phyloP scores from a whole-genome alignment of 371 early-diverging fungal genomes.

The Mycotypha africana region DNA sequence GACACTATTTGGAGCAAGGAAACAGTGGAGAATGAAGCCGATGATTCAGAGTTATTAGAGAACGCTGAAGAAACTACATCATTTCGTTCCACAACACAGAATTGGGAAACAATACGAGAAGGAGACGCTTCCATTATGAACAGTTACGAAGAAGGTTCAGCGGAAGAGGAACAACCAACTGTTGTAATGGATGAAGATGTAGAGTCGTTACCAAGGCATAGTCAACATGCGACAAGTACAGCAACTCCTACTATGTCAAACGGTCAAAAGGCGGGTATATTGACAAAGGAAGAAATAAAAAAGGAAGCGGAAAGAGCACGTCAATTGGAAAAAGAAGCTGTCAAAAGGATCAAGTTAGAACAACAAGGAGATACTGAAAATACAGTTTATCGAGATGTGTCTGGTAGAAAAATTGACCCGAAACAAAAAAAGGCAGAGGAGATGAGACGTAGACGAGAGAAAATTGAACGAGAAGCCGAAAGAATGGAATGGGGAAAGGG shows the following conservation, averaged over 20 bases:
- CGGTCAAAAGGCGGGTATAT: slow-evolving; percentile 52
- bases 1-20: slow-evolving; percentile 14
- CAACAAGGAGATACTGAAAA: slow-evolving; percentile 56
- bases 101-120: slow-evolving; percentile 47
- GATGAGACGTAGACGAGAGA: slow-evolving; percentile 45
- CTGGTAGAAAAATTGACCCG: slow-evolving; percentile 68
- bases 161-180: slow-evolving; percentile 43
- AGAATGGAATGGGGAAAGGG: slow-evolving; percentile 79
- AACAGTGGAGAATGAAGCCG: neutral
- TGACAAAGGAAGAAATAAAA: slow-evolving; percentile 44
- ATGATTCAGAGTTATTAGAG: neutral
- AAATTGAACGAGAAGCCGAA: slow-evolving; percentile 60
- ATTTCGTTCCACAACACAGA: slow-evolving; percentile 32
- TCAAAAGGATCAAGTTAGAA: slow-evolving; percentile 26
- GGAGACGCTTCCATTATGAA: slow-evolving; percentile 33
- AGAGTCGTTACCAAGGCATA: neutral
- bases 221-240: too few species aligned
- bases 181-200: slow-evolving; percentile 31
- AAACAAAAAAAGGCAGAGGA: slow-evolving; percentile 60
- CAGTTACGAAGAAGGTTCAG: slow-evolving; percentile 16
- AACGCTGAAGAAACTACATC: slow-evolving; percentile 13
- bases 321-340: slow-evolving; percentile 23
- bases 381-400: slow-evolving; percentile 74
- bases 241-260: slow-evolving; percentile 45
- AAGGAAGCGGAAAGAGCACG: slow-evolving; percentile 44